A percentile compares a stretch with the other conserved stretches of the same genome.
Conservation (phyloP, 768 basidiomycete species). For the Austroboletus eburneus region DNA sequence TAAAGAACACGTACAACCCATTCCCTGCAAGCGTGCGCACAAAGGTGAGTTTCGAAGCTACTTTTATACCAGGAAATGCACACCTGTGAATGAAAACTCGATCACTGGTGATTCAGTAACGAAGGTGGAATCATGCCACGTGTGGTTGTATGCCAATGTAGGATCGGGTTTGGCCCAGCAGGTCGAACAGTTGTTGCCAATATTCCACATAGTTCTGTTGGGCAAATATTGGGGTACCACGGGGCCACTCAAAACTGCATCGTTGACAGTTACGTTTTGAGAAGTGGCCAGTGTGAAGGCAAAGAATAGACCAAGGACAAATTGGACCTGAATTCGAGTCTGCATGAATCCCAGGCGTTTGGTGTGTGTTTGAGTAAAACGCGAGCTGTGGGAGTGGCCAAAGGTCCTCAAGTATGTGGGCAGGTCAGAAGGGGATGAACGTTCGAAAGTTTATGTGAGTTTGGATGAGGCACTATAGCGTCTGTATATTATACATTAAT, state of each 20-base stretch:
- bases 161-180: slow-evolving; percentile 2
- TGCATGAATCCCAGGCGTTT: no score
- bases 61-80: neutral
- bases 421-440: no score
- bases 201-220: neutral
- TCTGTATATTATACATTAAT: no score
- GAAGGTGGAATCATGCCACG: slow-evolving; percentile 17
- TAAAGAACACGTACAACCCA: slow-evolving; percentile 17
- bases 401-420: no score
- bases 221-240: slow-evolving; percentile 10
- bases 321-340: no score
- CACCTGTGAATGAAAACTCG: slow-evolving; percentile 12
- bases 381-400: no score
- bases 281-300: slow-evolving; percentile 3
- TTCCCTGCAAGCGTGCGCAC: slow-evolving; percentile 6
- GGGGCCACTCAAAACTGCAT: slow-evolving; percentile 6
- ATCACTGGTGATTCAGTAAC: neutral
- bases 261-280: slow-evolving; percentile 16
- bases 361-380: no score
- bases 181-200: slow-evolving; percentile 1
- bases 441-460: no score
- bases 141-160: slow-evolving; percentile 4
- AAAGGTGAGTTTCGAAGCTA: neutral
- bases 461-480: no score
- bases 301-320: no score